Evolutionary conservation across 2,329 filamentous ascomycete genomes (phyloP), one percentile per base, ranked within the genome.

Genomic region (Mollisiaceae sp.): DNA sequence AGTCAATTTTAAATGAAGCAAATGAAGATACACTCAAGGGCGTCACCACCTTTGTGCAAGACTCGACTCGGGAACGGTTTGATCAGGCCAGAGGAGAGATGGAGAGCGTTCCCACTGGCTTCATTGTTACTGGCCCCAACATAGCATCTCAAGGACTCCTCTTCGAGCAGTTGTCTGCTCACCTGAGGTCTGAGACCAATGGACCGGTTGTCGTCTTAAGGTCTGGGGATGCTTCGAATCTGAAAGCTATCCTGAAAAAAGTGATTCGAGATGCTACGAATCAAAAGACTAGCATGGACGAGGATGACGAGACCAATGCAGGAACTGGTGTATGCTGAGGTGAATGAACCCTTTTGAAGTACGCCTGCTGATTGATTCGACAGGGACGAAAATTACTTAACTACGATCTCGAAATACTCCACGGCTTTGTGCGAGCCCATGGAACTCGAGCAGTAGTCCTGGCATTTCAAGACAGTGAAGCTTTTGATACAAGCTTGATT

Each of bases 381-480:
- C 72, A 89, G 82, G 87, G 86, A 1, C 85, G 85, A 39, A 88
- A 86, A 75, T 85, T 91, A 65, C 83, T 94, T 2, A 90, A 92
- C 71, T 95, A 94, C 75, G 92, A 95, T 73, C 82, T 95, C 18
- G 89, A 91, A 71, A 87, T 90, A 27, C 78, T 95, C 36, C 80
- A 88, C 67, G 82, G 85, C 32, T 88, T 85, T 76, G 81, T 88
- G 15, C 82, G 81, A 65, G 79, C 82, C 9, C 83, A 84, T 43
- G 76, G 78, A 27, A 83, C 83, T 36, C 78, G 84, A 47, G 86
- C 87, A 70, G 84, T 94, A 11, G 84, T 92, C 60, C 81, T 96
- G 58, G 87, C 90, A 0, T 88, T 95, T 65, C 89, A 93, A 75
- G 92, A 95, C 73, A 93, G 91, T 68, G 92, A 95, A 77, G 91